Evolutionary conservation across 1,139 yeast genomes (phyloP).

Genomic region (Sugiyamaella grinbergsii): DNA sequence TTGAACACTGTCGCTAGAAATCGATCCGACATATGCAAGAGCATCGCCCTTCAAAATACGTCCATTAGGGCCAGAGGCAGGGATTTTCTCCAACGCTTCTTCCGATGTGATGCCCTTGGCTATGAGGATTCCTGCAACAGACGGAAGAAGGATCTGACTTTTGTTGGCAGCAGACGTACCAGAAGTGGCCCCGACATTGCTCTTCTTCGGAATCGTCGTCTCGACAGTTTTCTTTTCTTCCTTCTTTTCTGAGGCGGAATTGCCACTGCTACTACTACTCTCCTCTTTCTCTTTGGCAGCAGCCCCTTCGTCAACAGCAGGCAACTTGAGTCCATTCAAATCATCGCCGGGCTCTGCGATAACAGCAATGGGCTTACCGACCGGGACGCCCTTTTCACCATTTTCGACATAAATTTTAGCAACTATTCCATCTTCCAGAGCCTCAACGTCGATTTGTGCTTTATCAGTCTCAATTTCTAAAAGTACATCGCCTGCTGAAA

Average conservation of each 20-base stretch:
- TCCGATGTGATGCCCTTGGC: constrained; percentile 62
- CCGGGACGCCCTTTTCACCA: constrained; percentile 78
- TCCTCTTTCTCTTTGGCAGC: constrained; percentile 22
- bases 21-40: constrained; percentile 75
- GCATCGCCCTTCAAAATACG: constrained; percentile 89
- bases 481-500: constrained; percentile 81
- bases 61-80: constrained; percentile 89
- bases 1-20: constrained; percentile 56
- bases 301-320: constrained; percentile 46
- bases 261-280: constrained; percentile 11
- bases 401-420: constrained; percentile 72
- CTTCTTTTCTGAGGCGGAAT: constrained; percentile 19
- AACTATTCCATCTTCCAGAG: constrained; percentile 85
- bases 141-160: constrained; percentile 70
- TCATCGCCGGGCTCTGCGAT: constrained; percentile 90
- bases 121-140: constrained; percentile 70
- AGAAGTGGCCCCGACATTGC: too few species aligned
- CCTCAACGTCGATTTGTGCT: constrained; percentile 91
- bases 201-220: too few species aligned
- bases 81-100: constrained; percentile 70
- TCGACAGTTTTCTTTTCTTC: constrained; percentile 32
- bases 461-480: constrained; percentile 92
- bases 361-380: constrained; percentile 87
- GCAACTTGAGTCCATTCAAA: constrained; percentile 61
- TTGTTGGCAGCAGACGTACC: constrained; percentile 50